phyloP scores from a whole-genome alignment of 306 rosid genomes.

The Neltuma alba region DNA sequence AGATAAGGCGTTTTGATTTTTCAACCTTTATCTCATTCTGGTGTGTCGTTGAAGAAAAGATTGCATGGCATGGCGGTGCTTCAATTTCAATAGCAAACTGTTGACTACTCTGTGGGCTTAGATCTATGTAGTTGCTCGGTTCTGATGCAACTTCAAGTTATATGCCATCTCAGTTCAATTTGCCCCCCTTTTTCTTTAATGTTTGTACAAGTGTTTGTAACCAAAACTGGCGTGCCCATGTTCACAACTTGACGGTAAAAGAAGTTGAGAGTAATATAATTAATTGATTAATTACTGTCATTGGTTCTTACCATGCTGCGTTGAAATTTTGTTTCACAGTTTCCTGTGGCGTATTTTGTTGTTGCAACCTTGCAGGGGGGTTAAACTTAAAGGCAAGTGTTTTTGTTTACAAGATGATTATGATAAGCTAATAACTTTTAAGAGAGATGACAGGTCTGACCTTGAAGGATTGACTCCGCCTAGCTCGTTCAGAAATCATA shows the following conservation, averaged over 20 bases:
- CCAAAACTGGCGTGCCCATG: neutral
- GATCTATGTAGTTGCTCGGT: slow-evolving; percentile 15
- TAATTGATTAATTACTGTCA: neutral
- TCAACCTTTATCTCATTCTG: slow-evolving; percentile 26
- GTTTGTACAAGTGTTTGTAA: slow-evolving; percentile 25
- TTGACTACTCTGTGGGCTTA: slow-evolving; percentile 28
- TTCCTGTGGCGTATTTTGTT: neutral
- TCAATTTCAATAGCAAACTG: slow-evolving; percentile 18
- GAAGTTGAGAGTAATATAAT: slow-evolving; percentile 3
- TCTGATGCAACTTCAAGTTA: slow-evolving; percentile 22
- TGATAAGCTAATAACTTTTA: neutral
- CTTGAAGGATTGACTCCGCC: slow-evolving; percentile 36
- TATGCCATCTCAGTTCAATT: slow-evolving; percentile 10
- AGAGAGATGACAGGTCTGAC: slow-evolving; percentile 28
- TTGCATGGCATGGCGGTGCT: slow-evolving; percentile 32
- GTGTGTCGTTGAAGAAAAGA: slow-evolving; percentile 9
- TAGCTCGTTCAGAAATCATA: neutral
- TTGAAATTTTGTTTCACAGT: neutral
- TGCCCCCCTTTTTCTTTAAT: neutral
- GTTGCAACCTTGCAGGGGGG: neutral
- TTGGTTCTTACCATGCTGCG: neutral
- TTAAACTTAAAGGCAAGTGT: neutral
- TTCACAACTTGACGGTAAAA: slow-evolving; percentile 24
- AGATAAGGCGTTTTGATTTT: slow-evolving; percentile 31
- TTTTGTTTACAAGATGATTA: neutral